Percentiles rank a stretch among this genome's conserved stretches.
phyloP scores from a whole-genome alignment of 2,329 filamentous ascomycete genomes.

The Diplodia seriata region DNA sequence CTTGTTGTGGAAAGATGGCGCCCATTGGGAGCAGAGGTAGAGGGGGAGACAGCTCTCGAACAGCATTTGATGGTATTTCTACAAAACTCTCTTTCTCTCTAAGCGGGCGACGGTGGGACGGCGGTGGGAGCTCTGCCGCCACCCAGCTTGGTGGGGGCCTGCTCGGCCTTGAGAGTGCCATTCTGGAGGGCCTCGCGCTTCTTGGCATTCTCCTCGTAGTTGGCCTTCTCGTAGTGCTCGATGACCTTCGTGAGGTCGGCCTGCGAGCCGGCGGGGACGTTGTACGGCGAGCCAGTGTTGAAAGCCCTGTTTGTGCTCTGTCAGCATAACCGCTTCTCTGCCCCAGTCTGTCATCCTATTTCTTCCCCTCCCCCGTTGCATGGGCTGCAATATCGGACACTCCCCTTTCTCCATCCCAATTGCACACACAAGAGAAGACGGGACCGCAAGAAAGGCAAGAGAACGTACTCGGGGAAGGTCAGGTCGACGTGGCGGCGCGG shows the following conservation, averaged over 20 bases:
- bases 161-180: conserved; percentile 43
- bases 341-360: background rate
- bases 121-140: background rate
- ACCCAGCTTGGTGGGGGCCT: conserved; percentile 30
- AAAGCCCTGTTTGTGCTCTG: conserved; percentile 58
- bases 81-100: conserved; percentile 8
- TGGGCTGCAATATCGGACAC: no score
- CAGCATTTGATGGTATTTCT: conserved; percentile 10
- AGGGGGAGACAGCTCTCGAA: conserved; percentile 10
- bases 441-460: background rate
- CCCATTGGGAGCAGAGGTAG: background rate
- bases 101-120: conserved; percentile 3
- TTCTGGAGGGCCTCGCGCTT: conserved; percentile 56
- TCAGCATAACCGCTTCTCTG: conserved; percentile 17
- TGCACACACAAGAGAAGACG: background rate
- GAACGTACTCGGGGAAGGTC: conserved; percentile 69
- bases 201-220: conserved; percentile 63
- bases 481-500: conserved; percentile 60
- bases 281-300: conserved; percentile 68
- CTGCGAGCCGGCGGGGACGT: conserved; percentile 67
- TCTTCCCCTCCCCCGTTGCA: background rate
- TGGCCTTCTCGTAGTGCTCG: conserved; percentile 67
- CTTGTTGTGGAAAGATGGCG: background rate
- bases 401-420: background rate
- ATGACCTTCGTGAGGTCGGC: conserved; percentile 66